A percentile compares a stretch with the other conserved stretches of the same genome.
phyloP scores from a whole-genome alignment of 257 asterid genomes.

The Craterostigma plantagineum region DNA sequence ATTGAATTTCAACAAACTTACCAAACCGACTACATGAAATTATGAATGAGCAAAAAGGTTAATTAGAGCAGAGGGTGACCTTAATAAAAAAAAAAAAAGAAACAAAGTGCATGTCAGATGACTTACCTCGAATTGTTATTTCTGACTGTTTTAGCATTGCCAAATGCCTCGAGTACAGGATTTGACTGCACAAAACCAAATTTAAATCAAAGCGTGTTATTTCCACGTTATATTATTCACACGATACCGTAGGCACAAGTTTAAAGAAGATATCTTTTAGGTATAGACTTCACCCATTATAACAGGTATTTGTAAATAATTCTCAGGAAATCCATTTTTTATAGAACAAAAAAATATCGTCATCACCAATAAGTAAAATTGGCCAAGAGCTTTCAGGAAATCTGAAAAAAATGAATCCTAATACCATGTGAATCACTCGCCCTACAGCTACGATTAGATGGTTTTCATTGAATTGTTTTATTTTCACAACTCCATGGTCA shows the following conservation, averaged over 20 bases:
- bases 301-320: no score
- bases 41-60: slow-evolving; percentile 5
- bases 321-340: no score
- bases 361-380: neutral
- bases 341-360: neutral
- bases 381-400: neutral
- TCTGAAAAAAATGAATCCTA: neutral
- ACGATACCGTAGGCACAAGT: slow-evolving; percentile 1
- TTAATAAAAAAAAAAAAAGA: neutral
- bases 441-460: no score
- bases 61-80: slow-evolving; percentile 2
- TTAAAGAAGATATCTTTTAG: neutral
- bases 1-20: slow-evolving; percentile 92
- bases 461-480: neutral
- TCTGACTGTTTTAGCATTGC: slow-evolving; percentile 97
- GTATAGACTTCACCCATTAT: no score
- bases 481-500: neutral
- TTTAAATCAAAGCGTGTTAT: slow-evolving; percentile 5
- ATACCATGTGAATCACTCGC: no score
- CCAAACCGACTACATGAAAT: slow-evolving; percentile 82
- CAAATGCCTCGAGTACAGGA: slow-evolving; percentile 98
- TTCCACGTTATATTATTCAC: neutral
- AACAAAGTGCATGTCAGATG: slow-evolving; percentile 6
- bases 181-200: slow-evolving; percentile 60
- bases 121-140: slow-evolving; percentile 92